Percentiles rank a stretch among this genome's conserved stretches.
phyloP scores from a whole-genome alignment of 768 basidiomycete species.

The Gloeopeniophorella convolvens region DNA sequence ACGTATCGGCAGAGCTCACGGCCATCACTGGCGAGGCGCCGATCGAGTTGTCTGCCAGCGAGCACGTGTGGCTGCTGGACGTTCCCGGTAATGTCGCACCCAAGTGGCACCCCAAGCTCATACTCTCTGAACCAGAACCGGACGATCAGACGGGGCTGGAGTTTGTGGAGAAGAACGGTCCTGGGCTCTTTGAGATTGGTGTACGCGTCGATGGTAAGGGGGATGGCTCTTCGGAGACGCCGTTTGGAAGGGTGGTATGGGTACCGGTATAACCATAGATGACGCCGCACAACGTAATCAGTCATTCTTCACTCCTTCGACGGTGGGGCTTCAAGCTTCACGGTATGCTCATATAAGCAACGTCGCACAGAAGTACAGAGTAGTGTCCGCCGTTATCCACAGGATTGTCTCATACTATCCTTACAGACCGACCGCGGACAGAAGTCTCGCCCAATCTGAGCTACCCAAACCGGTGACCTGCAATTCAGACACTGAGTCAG shows the following conservation, averaged over 20 bases:
- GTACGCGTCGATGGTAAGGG: conserved; percentile 35
- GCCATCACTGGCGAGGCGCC: conserved; percentile 43
- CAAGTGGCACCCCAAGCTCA: conserved; percentile 26
- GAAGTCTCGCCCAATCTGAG: no score
- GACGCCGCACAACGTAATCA: no score
- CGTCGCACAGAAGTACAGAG: no score
- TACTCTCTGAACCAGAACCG: conserved; percentile 31
- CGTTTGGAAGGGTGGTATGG: conserved; percentile 49
- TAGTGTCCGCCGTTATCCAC: no score
- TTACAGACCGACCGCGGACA: no score
- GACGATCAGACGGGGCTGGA: conserved; percentile 30
- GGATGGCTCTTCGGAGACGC: conserved; percentile 34
- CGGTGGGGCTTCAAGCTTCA: no score
- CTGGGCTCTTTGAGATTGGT: conserved; percentile 49
- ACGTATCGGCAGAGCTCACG: conserved; percentile 35
- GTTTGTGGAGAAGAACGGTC: conserved; percentile 27
- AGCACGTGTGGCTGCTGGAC: conserved; percentile 16
- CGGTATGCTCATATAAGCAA: no score
- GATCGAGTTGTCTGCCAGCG: not conserved
- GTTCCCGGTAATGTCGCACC: not conserved
- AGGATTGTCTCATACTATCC: no score
- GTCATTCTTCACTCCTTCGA: no score
- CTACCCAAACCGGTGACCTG: no score
- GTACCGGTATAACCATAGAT: conserved; percentile 7
- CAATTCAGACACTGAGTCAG: no score